Percentiles rank a stretch among this genome's conserved stretches.
These are phyloP conservation scores for Pythium pyrilobum DNA, from an alignment of 352 stramenopile species.

Conservation along the genomic window DNA sequence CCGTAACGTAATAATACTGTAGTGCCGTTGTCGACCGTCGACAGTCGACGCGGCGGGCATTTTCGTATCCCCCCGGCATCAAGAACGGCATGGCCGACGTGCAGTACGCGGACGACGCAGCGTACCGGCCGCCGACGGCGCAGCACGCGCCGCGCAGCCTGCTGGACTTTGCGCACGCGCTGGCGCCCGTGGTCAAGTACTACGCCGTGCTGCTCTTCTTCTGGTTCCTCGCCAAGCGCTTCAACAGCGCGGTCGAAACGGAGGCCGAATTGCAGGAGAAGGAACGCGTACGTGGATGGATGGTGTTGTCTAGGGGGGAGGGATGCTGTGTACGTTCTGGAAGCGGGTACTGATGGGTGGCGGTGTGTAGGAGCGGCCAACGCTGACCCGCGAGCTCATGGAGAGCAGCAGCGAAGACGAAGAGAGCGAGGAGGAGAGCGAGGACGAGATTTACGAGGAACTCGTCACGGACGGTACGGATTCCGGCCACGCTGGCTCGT, in stretches of 20 bases:
- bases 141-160: conserved; percentile 33
- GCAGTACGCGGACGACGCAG: conserved; percentile 9
- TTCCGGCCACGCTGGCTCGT: too few relatives aligned
- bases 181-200: conserved; percentile 75
- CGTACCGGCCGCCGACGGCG: conserved; percentile 15
- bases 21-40: too few relatives aligned
- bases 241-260: conserved; percentile 53
- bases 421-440: conserved; percentile 25
- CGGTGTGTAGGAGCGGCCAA: conserved; percentile 10
- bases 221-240: conserved; percentile 49
- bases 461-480: conserved; percentile 56
- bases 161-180: conserved; percentile 42
- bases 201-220: conserved; percentile 56
- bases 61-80: background rate
- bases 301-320: too few relatives aligned
- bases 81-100: conserved; percentile 10
- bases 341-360: background rate
- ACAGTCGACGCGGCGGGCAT: too few relatives aligned
- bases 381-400: conserved; percentile 46
- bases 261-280: conserved; percentile 40
- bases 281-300: conserved; percentile 19
- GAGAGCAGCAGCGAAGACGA: conserved; percentile 40
- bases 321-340: too few relatives aligned
- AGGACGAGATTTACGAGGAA: conserved; percentile 61
- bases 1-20: too few relatives aligned